Conservation (phyloP, 495 filamentous ascomycete species). For the Bacidia gigantensis region DNA sequence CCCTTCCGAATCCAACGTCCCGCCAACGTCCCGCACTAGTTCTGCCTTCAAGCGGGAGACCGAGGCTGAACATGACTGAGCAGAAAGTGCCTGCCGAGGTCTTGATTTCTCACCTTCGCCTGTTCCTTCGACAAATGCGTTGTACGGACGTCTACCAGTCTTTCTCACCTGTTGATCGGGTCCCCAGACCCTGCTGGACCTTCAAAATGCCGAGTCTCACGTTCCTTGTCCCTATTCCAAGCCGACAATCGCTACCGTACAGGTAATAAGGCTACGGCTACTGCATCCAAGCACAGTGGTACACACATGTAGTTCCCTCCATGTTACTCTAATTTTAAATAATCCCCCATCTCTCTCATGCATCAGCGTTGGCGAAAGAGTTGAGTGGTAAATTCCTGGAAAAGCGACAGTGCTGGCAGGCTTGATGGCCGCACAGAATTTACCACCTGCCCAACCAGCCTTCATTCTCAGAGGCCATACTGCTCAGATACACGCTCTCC, state of each 20-base stretch:
- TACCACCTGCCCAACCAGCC: slow-evolving; percentile 53
- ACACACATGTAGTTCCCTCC: too few species aligned
- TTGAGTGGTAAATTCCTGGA: too few species aligned
- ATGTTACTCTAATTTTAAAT: too few species aligned
- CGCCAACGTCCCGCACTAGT: not conserved
- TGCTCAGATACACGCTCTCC: slow-evolving; percentile 62
- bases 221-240: not conserved
- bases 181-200: not conserved
- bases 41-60: not conserved
- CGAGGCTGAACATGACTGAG: not conserved
- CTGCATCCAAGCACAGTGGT: too few species aligned
- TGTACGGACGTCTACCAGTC: not conserved
- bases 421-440: slow-evolving; percentile 10
- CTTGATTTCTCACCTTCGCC: not conserved
- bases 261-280: not conserved
- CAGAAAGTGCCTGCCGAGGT: not conserved
- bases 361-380: too few species aligned
- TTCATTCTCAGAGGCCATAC: slow-evolving; percentile 84
- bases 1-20: too few species aligned
- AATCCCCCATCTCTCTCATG: too few species aligned
- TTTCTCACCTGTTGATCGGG: not conserved
- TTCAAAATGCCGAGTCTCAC: not conserved
- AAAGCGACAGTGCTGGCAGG: too few species aligned
- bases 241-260: not conserved
- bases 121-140: not conserved